phyloP scores from a whole-genome alignment of 768 basidiomycete genomes.

The Macrocybe gigantea region DNA sequence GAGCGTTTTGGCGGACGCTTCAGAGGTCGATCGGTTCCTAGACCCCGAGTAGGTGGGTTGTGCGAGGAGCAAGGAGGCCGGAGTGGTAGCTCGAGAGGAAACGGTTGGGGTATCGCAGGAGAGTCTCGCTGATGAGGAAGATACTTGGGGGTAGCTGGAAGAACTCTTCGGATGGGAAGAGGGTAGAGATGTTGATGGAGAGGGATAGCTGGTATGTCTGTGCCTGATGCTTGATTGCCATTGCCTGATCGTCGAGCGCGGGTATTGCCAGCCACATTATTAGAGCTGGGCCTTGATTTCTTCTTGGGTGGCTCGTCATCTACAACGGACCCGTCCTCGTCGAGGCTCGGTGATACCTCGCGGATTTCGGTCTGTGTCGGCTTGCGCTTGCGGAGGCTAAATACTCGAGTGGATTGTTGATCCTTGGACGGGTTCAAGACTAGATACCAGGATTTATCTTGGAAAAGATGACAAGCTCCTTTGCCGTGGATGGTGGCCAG shows the following conservation, averaged over 20 bases:
- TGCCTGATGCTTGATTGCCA: background rate
- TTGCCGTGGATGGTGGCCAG: constrained; percentile 27
- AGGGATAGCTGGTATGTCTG: background rate
- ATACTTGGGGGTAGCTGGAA: constrained; percentile 8
- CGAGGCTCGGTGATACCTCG: constrained; percentile 17
- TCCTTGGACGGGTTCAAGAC: constrained; percentile 25
- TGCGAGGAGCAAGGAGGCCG: constrained; percentile 8
- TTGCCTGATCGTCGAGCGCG: background rate
- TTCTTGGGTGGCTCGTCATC: constrained; percentile 23
- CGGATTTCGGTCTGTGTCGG: constrained; percentile 18
- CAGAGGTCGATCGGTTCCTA: constrained; percentile 32
- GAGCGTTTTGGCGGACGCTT: constrained; percentile 30
- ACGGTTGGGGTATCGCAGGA: constrained; percentile 6
- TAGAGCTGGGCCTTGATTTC: constrained; percentile 10
- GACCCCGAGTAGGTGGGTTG: constrained; percentile 16
- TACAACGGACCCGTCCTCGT: constrained; percentile 19
- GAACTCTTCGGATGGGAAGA: constrained; percentile 5
- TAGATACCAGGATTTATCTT: constrained; percentile 26
- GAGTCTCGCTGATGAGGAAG: constrained; percentile 2
- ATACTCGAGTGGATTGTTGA: constrained; percentile 17
- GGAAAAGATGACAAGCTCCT: constrained; percentile 22
- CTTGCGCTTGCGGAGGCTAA: constrained; percentile 29
- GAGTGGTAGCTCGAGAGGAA: constrained; percentile 5
- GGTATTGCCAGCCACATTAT: constrained; percentile 5
- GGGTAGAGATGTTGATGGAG: background rate